phyloP scores from a whole-genome alignment of 495 filamentous ascomycete genomes.

The Aspergillus homomorphus region DNA sequence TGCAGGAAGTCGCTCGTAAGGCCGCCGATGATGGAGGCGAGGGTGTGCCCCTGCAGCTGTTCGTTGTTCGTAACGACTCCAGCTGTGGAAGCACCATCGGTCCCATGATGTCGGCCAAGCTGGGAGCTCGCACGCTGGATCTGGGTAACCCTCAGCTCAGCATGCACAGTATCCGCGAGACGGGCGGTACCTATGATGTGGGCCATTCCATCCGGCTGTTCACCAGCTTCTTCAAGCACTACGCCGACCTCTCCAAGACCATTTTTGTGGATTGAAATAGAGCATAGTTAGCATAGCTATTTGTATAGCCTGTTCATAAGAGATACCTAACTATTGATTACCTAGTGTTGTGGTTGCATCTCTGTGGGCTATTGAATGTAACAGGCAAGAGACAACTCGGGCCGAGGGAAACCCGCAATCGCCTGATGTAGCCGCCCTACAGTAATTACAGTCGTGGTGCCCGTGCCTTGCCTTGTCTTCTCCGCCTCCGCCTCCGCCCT shows the following conservation, averaged over 20 bases:
- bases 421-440: conserved; percentile 14
- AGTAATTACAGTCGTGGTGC: too few species aligned
- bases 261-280: conserved; percentile 67
- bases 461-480: background rate
- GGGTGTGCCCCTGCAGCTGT: conserved; percentile 84
- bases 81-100: conserved; percentile 95
- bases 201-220: conserved; percentile 85
- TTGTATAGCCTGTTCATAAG: background rate
- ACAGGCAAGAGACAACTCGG: too few species aligned
- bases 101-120: conserved; percentile 81
- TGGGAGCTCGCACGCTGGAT: conserved; percentile 86
- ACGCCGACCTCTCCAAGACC: conserved; percentile 71
- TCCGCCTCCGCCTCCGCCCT: background rate
- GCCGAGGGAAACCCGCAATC: conserved; percentile 26
- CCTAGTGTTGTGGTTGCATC: background rate
- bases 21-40: conserved; percentile 44
- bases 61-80: conserved; percentile 94
- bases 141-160: conserved; percentile 92
- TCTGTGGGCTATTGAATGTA: too few species aligned
- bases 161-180: conserved; percentile 98
- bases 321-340: background rate
- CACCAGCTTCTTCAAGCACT: conserved; percentile 80
- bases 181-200: conserved; percentile 80
- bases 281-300: too few species aligned
- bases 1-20: conserved; percentile 80